Evolutionary conservation across 75 land plant species (phyloP).

Genomic region (Azolla pinnata): DNA sequence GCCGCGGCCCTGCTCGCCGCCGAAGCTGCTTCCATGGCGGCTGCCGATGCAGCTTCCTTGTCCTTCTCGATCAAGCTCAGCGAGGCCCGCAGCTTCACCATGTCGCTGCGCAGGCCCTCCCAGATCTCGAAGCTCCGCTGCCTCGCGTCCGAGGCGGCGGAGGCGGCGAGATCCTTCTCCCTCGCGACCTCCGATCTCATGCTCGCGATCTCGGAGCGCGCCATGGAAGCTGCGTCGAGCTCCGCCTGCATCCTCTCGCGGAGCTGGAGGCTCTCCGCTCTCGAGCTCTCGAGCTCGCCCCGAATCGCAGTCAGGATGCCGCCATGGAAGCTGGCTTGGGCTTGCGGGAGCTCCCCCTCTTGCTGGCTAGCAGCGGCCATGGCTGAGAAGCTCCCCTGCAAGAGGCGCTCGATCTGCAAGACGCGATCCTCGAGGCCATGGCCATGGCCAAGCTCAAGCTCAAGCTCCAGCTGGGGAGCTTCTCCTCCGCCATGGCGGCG

Average conservation of each 20-base stretch:
- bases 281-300: conserved; percentile 9
- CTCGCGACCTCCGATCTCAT: conserved; percentile 10
- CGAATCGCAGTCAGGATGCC: conserved; percentile 10
- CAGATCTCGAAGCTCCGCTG: conserved; percentile 14
- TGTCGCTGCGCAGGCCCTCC: conserved; percentile 19
- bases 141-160: conserved; percentile 12
- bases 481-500: no score
- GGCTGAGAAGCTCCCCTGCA: conserved; percentile 7
- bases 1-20: conserved; percentile 12
- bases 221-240: conserved; percentile 11
- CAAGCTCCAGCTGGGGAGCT: no score
- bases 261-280: conserved; percentile 11
- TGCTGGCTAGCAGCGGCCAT: conserved; percentile 18
- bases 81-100: conserved; percentile 6
- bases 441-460: background rate
- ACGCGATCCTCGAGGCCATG: background rate
- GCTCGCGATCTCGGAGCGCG: conserved; percentile 8
- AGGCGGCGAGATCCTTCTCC: conserved; percentile 9
- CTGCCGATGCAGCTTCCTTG: conserved; percentile 18
- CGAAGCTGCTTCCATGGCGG: conserved; percentile 17
- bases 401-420: background rate
- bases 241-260: conserved; percentile 11
- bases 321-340: conserved; percentile 6
- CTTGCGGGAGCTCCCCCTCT: conserved; percentile 17
- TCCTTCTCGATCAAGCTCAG: conserved; percentile 16